Evolutionary conservation across 2,329 filamentous ascomycete genomes (phyloP).

Genomic region (Xylariaceae sp.): DNA sequence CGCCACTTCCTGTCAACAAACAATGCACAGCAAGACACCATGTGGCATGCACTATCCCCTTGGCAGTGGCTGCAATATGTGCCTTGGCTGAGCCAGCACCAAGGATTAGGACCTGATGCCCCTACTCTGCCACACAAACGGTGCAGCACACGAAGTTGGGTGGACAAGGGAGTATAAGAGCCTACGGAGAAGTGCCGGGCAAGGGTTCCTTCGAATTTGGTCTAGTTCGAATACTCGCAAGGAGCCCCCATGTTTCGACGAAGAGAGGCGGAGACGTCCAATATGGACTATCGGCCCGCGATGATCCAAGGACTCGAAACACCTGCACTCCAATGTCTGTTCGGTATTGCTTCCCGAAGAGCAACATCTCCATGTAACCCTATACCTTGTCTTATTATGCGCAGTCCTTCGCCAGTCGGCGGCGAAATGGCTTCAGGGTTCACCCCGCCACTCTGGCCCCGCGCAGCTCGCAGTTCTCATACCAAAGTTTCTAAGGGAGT

Average conservation of each 20-base stretch:
- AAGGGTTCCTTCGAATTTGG: slow-evolving; percentile 9
- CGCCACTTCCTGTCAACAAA: too few species aligned
- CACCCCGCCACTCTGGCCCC: slow-evolving; percentile 1
- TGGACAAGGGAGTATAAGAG: too few species aligned
- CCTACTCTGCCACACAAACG: too few species aligned
- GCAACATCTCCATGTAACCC: slow-evolving; percentile 14
- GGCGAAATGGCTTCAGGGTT: slow-evolving; percentile 5
- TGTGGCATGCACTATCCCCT: too few species aligned
- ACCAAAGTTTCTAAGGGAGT: slow-evolving; percentile 2
- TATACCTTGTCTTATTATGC: background rate
- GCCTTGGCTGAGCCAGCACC: too few species aligned
- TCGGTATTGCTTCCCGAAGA: slow-evolving; percentile 26
- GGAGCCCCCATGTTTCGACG: slow-evolving; percentile 7
- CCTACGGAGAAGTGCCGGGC: slow-evolving; percentile 10
- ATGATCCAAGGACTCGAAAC: slow-evolving; percentile 17
- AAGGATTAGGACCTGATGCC: too few species aligned
- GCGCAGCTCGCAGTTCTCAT: slow-evolving; percentile 16
- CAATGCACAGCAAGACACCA: too few species aligned
- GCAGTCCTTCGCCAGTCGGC: background rate
- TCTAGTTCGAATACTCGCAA: slow-evolving; percentile 14
- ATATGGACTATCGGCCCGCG: slow-evolving; percentile 36
- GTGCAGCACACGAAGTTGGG: too few species aligned
- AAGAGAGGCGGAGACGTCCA: slow-evolving; percentile 20
- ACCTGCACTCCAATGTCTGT: slow-evolving; percentile 11
- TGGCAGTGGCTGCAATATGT: too few species aligned